These are phyloP conservation scores for Coemansia sp. DNA, from an alignment of 192 early-diverging fungal species.

Conservation along the genomic window DNA sequence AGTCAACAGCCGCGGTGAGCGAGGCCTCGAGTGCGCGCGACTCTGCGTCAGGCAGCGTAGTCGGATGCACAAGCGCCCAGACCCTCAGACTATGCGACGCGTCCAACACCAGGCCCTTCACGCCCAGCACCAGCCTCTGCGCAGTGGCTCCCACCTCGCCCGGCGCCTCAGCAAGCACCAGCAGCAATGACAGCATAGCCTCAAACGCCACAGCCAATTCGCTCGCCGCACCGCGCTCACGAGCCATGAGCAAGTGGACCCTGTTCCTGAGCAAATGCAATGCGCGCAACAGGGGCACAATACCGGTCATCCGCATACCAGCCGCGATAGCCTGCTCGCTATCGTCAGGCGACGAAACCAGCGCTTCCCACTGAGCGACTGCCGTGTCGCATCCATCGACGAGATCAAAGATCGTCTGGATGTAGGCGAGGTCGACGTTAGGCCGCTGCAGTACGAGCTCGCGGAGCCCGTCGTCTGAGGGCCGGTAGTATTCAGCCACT, in stretches of 20 bases:
- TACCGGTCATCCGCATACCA: not conserved
- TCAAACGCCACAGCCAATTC: conserved; percentile 52
- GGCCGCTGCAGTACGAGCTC: conserved; percentile 42
- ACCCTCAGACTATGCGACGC: conserved; percentile 33
- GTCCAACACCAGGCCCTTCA: conserved; percentile 27
- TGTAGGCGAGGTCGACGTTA: conserved; percentile 24
- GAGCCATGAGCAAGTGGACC: conserved; percentile 20
- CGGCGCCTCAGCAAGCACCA: not conserved
- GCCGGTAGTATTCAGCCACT: not conserved
- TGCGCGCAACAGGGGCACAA: conserved; percentile 21
- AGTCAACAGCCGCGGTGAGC: not conserved
- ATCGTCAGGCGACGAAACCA: not conserved
- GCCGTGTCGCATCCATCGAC: conserved; percentile 28
- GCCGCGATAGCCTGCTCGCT: not conserved
- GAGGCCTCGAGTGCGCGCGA: conserved; percentile 26
- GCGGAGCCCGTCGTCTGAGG: conserved; percentile 3
- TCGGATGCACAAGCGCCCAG: conserved; percentile 40
- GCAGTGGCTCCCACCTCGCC: not conserved
- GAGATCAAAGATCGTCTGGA: conserved; percentile 32
- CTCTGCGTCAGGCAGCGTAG: conserved; percentile 25
- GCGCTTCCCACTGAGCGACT: conserved; percentile 23
- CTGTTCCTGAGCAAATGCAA: conserved; percentile 13
- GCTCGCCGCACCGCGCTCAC: conserved; percentile 19
- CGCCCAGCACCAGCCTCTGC: not conserved
- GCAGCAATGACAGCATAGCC: conserved; percentile 22